phyloP scores from a whole-genome alignment of 306 rosid species.

The Gynostemma pentaphyllum region DNA sequence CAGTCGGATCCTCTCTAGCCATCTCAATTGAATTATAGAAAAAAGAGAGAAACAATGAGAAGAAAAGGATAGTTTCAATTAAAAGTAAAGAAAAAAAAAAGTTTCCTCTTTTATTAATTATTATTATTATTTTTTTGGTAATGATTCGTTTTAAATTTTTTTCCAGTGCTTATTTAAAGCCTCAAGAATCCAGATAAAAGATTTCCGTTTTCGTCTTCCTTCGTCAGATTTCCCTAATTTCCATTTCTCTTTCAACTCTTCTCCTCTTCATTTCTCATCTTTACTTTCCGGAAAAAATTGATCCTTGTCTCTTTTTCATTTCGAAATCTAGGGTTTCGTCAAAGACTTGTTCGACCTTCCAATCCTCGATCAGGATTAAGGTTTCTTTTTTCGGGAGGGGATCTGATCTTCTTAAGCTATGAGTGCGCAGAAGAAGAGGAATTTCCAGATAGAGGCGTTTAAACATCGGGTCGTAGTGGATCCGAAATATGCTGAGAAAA shows the following conservation, averaged over 20 bases:
- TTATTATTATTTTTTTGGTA: neutral
- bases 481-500: slow-evolving; percentile 90
- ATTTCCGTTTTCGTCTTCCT: neutral
- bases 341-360: neutral
- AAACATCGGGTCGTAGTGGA: slow-evolving; percentile 90
- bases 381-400: slow-evolving; percentile 4
- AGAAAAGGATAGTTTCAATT: slow-evolving; percentile 12
- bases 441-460: slow-evolving; percentile 93
- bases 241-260: neutral
- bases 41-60: slow-evolving; percentile 3
- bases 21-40: neutral
- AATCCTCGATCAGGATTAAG: neutral
- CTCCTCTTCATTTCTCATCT: neutral
- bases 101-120: neutral
- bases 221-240: neutral
- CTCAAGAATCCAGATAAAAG: neutral
- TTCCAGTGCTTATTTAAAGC: neutral
- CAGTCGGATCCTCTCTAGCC: neutral
- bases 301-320: neutral
- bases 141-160: neutral
- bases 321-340: slow-evolving; percentile 3
- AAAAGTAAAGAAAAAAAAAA: slow-evolving; percentile 8
- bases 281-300: neutral
- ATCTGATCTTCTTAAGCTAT: slow-evolving; percentile 26
- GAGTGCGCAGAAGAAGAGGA: slow-evolving; percentile 90